Evolutionary conservation across 23 red algal genomes (phyloP).

Genomic region (Gracilaria gracilis): DNA sequence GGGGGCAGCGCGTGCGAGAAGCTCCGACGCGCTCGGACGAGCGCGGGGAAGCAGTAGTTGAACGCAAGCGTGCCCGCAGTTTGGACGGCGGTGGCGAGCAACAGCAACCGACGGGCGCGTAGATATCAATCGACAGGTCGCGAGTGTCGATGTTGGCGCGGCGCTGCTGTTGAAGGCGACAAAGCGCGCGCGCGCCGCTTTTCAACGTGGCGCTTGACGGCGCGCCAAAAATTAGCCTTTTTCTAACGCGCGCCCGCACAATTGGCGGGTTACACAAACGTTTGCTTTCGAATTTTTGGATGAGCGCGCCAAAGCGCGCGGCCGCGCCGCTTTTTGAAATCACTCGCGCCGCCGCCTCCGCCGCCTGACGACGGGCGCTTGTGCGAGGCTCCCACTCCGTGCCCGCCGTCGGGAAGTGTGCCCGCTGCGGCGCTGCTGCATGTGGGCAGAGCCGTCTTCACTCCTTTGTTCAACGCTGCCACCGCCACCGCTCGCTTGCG

Average conservation of each 20-base stretch:
- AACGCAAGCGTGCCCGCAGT: background rate
- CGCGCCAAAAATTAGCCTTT: background rate
- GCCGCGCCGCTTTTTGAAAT: background rate
- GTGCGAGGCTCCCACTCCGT: too few species aligned
- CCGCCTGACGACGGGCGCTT: too few species aligned
- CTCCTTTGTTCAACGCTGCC: too few species aligned
- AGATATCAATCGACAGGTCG: background rate
- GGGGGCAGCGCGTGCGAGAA: background rate
- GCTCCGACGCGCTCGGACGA: background rate
- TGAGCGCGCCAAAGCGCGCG: constrained; percentile 38
- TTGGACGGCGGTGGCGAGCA: background rate
- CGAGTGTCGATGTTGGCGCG: constrained; percentile 13
- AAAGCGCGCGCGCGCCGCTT: background rate
- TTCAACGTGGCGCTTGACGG: background rate
- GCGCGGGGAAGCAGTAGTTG: background rate
- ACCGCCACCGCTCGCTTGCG: too few species aligned
- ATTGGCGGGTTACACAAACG: constrained; percentile 45
- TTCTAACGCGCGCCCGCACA: background rate
- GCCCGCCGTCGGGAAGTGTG: too few species aligned
- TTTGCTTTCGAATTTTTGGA: constrained; percentile 52
- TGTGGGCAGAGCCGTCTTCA: too few species aligned
- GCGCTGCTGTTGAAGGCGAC: background rate
- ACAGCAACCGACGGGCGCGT: background rate
- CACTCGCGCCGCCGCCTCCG: too few species aligned
- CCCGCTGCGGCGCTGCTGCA: too few species aligned